Evolutionary conservation across 164 flowering plant species (phyloP), one percentile per base, ranked within the genome.

Genomic region (Nymphaea thermarum): DNA sequence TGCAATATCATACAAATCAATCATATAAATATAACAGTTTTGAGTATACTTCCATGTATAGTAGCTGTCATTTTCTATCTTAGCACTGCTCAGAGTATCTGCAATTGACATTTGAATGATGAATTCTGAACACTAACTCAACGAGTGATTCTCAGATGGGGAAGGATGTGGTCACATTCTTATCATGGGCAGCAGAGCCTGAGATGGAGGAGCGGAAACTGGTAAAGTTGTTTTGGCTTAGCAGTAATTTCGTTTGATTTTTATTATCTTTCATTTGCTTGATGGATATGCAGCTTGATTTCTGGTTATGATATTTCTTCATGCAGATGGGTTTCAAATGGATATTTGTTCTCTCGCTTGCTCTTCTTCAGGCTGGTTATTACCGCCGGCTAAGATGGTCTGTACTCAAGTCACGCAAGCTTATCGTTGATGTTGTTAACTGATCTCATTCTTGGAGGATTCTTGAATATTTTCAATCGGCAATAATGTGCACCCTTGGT

Each of bases 141-240:
- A 6, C 6, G 6, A 43, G 43, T 62, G 36, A 18, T 16, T 42
- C 66, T 41, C 75, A 86, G 97, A 91, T 89, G 97, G 97, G 93
- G 25, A 91, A 91, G 74, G 97, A 91, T 81, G 84, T 91, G 8
- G 91, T 86, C 45, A 43, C 86, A 41, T 91, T 91, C 69, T 80
- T 89, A 71, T 65, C 90, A 10, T 91, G 95, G 95, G 97, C 97
- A 51, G 95, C 93, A 4, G 93, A 91, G 74, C 95, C 97, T 2
- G 97, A 91, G 77, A 90, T 90, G 97, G 97, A 90, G 79, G 97
- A 90, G 71, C 80, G 94, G 75, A 90, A 90, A 71, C 80, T 90
- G 88, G 97, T 88, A 72, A 72, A 45, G 8, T 11, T n/a, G 36
- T 36, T 10, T 11, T 42, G 47, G 17, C 36, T 6, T 65, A 42